Percentiles rank a stretch among this genome's conserved stretches.
Conservation (phyloP, 306 rosid genomes). For the Phaseolus lunatus region DNA sequence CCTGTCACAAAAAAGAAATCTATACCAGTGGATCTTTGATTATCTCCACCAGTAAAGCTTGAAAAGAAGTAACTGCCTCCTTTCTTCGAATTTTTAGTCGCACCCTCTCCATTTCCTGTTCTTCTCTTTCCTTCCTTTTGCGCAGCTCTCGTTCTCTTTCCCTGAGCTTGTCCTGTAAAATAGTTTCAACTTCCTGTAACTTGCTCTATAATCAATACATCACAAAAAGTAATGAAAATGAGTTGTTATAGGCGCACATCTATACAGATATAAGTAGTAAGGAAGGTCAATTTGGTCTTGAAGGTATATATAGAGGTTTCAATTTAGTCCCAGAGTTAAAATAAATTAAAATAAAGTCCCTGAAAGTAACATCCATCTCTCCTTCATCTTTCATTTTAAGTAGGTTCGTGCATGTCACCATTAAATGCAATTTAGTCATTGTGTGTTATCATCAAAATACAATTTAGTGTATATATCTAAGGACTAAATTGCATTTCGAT, state of each 20-base stretch:
- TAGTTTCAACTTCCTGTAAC: constrained; percentile 18
- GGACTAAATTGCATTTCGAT: too few relatives aligned
- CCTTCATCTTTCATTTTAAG: too few relatives aligned
- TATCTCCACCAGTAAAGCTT: constrained; percentile 94
- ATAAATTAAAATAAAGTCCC: too few relatives aligned
- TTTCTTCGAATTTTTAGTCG: constrained; percentile 86
- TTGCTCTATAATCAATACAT: constrained; percentile 11
- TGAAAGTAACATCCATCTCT: too few relatives aligned
- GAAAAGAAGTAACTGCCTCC: constrained; percentile 86
- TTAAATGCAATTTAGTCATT: too few relatives aligned
- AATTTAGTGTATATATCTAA: too few relatives aligned
- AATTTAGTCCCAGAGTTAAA: too few relatives aligned
- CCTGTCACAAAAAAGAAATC: constrained; percentile 25
- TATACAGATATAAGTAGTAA: not conserved
- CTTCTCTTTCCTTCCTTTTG: constrained; percentile 98
- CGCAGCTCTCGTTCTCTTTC: constrained; percentile 93
- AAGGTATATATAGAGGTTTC: too few relatives aligned
- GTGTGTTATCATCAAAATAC: too few relatives aligned
- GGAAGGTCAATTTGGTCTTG: too few relatives aligned
- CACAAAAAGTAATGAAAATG: not conserved
- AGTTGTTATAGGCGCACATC: not conserved
- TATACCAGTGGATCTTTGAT: constrained; percentile 92
- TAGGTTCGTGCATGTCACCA: too few relatives aligned
- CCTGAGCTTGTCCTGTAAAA: constrained; percentile 84
- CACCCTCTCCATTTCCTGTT: constrained; percentile 95